A percentile compares a stretch with the other conserved stretches of the same genome.
These are phyloP conservation scores for Citrullus mucosospermus DNA, from an alignment of 306 rosid species.

Conservation along the genomic window DNA sequence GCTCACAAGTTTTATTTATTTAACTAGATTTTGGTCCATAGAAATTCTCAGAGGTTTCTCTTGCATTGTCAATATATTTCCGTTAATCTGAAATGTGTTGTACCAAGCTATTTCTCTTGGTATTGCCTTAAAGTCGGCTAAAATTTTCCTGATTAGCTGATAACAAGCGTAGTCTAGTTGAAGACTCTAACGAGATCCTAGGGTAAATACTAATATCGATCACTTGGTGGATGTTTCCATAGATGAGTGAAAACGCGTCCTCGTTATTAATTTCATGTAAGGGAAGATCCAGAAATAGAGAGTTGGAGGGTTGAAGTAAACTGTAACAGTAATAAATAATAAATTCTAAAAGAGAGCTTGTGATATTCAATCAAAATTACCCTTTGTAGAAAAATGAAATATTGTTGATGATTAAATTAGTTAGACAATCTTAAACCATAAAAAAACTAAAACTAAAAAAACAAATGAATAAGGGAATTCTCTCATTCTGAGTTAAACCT, in stretches of 20 bases:
- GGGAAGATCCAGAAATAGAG: neutral
- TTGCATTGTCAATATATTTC: neutral
- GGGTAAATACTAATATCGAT: neutral
- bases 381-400: neutral
- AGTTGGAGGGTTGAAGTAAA: too few relatives aligned
- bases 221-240: neutral
- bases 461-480: neutral
- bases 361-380: neutral
- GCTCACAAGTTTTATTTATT: neutral
- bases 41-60: neutral
- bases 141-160: neutral
- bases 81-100: neutral
- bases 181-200: neutral
- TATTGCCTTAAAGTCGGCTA: neutral
- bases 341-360: neutral
- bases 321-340: too few relatives aligned
- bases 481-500: slow-evolving; percentile 15
- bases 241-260: neutral
- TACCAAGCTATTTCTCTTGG: neutral
- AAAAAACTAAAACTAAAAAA: neutral
- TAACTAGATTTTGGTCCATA: neutral
- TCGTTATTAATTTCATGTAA: neutral
- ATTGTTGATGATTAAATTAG: neutral
- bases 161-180: neutral
- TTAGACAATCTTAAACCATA: neutral